A percentile compares a stretch with the other conserved stretches of the same genome.
These are phyloP conservation scores for Cyberlindnera bimundalis DNA, from an alignment of 805 yeast genomes.

Conservation along the genomic window DNA sequence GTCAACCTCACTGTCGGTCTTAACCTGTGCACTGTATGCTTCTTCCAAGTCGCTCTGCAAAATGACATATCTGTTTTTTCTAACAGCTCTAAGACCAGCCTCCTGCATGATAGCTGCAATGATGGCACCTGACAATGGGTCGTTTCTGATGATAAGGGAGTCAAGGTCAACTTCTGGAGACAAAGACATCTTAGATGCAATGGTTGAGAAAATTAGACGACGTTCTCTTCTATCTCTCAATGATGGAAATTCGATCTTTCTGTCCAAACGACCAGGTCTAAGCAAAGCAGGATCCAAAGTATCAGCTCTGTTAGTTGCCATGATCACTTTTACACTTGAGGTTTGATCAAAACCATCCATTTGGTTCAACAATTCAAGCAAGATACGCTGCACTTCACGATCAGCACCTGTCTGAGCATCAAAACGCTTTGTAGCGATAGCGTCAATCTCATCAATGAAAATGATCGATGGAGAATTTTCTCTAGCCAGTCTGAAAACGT, in stretches of 20 bases:
- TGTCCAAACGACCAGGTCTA: slow-evolving; percentile 97
- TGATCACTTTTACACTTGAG: slow-evolving; percentile 92
- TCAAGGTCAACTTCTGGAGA: slow-evolving; percentile 98
- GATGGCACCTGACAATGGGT: slow-evolving; percentile 94
- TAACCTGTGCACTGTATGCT: slow-evolving; percentile 95
- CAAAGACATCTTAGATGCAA: slow-evolving; percentile 95
- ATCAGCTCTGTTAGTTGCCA: slow-evolving; percentile 99
- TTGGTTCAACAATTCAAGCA: slow-evolving; percentile 92
- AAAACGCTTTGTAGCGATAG: slow-evolving; percentile 97
- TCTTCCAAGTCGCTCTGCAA: slow-evolving; percentile 95
- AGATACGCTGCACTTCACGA: slow-evolving; percentile 97
- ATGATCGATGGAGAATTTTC: slow-evolving; percentile 97
- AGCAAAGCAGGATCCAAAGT: slow-evolving; percentile 96
- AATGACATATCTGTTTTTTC: slow-evolving; percentile 96
- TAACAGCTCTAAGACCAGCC: slow-evolving; percentile 97
- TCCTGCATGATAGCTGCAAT: slow-evolving; percentile 99
- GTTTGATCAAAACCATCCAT: slow-evolving; percentile 99
- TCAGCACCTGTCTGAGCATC: slow-evolving; percentile 99
- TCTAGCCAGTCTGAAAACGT: slow-evolving; percentile 93
- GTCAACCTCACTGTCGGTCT: slow-evolving; percentile 91
- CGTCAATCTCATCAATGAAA: slow-evolving; percentile 97
- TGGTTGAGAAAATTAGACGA: slow-evolving; percentile 90
- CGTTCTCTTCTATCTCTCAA: slow-evolving; percentile 97
- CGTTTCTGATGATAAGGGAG: slow-evolving; percentile 90
- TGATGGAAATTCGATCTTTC: slow-evolving; percentile 97